Base-by-base conservation (phyloP, 331 rosid species). In the Malus hybrid region DNA sequence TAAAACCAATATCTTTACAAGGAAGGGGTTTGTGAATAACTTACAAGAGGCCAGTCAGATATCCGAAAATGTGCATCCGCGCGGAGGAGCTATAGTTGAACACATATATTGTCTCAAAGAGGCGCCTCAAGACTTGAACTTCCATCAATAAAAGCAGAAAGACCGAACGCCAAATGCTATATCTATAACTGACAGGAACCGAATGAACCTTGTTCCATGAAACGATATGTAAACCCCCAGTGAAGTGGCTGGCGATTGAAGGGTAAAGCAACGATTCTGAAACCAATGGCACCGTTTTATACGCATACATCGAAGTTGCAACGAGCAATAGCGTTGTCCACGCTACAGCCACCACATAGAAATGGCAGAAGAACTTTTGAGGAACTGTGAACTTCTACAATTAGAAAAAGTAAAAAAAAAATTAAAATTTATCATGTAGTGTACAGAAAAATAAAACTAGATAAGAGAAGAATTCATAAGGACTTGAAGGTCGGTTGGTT, bases 251-350 rank as follows among this genome's bases (percentile, higher is more conserved):
- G 55, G 90, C 71, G 34, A 91, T 67, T 15, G 90, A 48, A 48
- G 94, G 85, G 61, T 66, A 87, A 79, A 80, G 52, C 76, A 85
- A 84, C 1, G 91, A 84, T 30, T 88, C 86, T 9, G 80, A 34
- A 73, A 82, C 76, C 56, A 85, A 4, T n/a, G 97, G 88, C 9
- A 68, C 84, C 63, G 71, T 79, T 71, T 53, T 83, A 63, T 82
- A 84, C 8, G 97, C 96, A 71, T 88, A 93, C 0, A 77, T 42
- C 96, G 92, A 90, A 70, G 93, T 93, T 50, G 91, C 52, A 52
- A 78, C 87, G 53, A 93, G 95, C 42, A 93, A 74, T n/a, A 91
- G 58, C 12, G 96, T 85, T 48, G 98, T 91, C 97, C 98, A 91
- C 50, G 83, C 32, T 7, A 84, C 82, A 75, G 92, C 96, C 82